Percentiles rank a stretch among this genome's conserved stretches.
Evolutionary conservation across 163 green algal species (phyloP).

Genomic region (Coccomyxa subellipsoidea): DNA sequence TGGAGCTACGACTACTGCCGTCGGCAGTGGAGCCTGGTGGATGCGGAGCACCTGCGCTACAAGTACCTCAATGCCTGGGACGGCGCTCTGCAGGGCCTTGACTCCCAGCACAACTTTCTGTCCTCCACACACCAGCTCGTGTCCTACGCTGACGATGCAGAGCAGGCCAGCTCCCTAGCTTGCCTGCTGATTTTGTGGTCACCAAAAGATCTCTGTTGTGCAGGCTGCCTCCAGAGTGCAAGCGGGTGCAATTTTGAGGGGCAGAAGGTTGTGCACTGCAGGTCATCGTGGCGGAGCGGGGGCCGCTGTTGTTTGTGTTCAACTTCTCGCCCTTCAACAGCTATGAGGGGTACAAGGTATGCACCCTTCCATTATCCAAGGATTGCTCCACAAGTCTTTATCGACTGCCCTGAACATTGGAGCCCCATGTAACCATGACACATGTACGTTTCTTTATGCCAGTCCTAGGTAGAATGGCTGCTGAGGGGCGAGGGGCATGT

Average conservation of each 20-base stretch:
- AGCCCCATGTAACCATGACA: too few relatives aligned
- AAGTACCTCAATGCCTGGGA: slow-evolving; percentile 78
- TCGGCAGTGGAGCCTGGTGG: slow-evolving; percentile 84
- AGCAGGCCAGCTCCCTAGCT: slow-evolving; percentile 41
- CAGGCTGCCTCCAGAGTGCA: too few relatives aligned
- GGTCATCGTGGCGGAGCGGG: slow-evolving; percentile 90
- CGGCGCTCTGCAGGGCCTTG: slow-evolving; percentile 75
- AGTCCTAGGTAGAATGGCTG: neutral
- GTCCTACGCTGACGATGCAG: slow-evolving; percentile 34
- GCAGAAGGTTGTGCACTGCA: slow-evolving; percentile 44
- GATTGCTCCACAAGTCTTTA: neutral
- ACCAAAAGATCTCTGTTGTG: neutral
- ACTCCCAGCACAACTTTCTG: slow-evolving; percentile 61
- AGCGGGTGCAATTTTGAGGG: too few relatives aligned
- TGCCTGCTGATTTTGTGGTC: neutral
- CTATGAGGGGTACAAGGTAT: slow-evolving; percentile 64
- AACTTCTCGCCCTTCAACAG: slow-evolving; percentile 80
- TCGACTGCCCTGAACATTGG: too few relatives aligned
- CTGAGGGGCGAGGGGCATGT: neutral
- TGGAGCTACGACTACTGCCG: slow-evolving; percentile 86
- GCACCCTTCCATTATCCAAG: neutral
- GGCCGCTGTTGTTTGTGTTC: slow-evolving; percentile 93
- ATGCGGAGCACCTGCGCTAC: slow-evolving; percentile 82
- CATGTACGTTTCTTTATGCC: neutral
- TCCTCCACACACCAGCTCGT: slow-evolving; percentile 32